Percentiles rank a stretch among this genome's conserved stretches.
Conservation (phyloP, 257 asterid species). For the Eustoma russellianum region DNA sequence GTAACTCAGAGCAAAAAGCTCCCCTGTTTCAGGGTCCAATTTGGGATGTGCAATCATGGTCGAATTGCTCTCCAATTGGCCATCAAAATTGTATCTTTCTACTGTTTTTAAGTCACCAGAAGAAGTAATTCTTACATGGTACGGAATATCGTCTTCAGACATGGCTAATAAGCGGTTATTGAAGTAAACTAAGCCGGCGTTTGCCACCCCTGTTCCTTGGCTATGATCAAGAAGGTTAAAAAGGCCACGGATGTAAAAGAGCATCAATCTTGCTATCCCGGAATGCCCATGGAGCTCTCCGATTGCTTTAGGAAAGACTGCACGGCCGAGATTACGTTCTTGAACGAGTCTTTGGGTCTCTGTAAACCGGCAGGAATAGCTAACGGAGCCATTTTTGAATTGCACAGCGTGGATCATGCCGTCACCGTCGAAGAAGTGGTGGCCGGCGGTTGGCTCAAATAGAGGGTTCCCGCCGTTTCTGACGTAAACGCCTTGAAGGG, state of each 20-base stretch:
- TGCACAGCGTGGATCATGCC: conserved; percentile 93
- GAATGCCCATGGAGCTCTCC: conserved; percentile 96
- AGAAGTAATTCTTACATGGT: too few relatives aligned
- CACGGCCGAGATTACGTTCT: conserved; percentile 62
- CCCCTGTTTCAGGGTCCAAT: too few relatives aligned
- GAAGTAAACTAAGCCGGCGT: too few relatives aligned
- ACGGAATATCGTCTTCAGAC: too few relatives aligned
- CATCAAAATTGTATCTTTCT: too few relatives aligned
- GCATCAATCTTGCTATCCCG: conserved; percentile 73
- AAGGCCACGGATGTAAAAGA: conserved; percentile 79
- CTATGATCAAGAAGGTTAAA: too few relatives aligned
- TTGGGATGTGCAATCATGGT: too few relatives aligned
- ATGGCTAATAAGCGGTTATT: too few relatives aligned
- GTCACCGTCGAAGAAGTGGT: conserved; percentile 97
- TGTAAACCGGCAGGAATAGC: conserved; percentile 83
- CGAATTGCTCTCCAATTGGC: too few relatives aligned
- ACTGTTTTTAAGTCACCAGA: too few relatives aligned
- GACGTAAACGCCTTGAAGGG: conserved; percentile 68
- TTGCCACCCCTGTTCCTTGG: too few relatives aligned
- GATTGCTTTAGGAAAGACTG: conserved; percentile 92
- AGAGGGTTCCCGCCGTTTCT: conserved; percentile 92
- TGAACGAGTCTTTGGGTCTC: conserved; percentile 70
- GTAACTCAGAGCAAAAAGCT: too few relatives aligned
- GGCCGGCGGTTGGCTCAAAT: conserved; percentile 83
- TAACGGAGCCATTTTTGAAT: conserved; percentile 51